Base-by-base conservation (phyloP, 129 eudicot species). In the Artemisia argyi region DNA sequence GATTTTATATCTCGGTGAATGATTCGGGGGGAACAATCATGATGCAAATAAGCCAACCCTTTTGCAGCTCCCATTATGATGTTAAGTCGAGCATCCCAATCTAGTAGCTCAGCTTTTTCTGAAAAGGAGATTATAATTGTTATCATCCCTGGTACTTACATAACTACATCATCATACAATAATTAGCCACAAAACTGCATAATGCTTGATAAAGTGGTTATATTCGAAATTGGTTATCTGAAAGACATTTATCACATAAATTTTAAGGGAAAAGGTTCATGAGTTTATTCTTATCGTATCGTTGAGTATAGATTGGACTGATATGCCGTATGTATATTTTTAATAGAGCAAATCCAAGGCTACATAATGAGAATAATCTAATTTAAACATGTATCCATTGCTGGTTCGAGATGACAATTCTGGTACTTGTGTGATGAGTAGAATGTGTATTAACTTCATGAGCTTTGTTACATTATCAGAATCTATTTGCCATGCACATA, bases 1-100 rank as follows among this genome's bases (percentile, higher is more conserved):
- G 99, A 90, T 80, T 95, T 95, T 69, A 95, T 95, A 62, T 95
- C 99, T 46, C 99, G 89, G 83, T 95, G 99, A 26, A 95, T 90
- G 62, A 95, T 86, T 71, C 99, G 81, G 55, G 99, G 99, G 14
- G 99, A 95, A 82, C 99, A 95, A 72, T 95, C 99, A 80, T 95
- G 99, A 72, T 95, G 99, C 88, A 95, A 70, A 79, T 95, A 95
- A 0, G 99, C 94, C 15, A 95, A 79, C 72, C 99, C 99, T 82
- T 91, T 95, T 62, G 99, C 94, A 26, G 99, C 99, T 70, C 99
- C 99, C 85, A 88, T 71, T 60, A 95, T 86, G 30, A 95, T 76
- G 85, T 88, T 91, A 60, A 95, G 66, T 52, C 99, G 81, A 55
- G 91, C 86, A 77, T 88, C 99, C 97, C 97, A 95, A 18, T 91